These are phyloP conservation scores for Ceriops tagal DNA, from an alignment of 345 rosid species.

Conservation along the genomic window DNA sequence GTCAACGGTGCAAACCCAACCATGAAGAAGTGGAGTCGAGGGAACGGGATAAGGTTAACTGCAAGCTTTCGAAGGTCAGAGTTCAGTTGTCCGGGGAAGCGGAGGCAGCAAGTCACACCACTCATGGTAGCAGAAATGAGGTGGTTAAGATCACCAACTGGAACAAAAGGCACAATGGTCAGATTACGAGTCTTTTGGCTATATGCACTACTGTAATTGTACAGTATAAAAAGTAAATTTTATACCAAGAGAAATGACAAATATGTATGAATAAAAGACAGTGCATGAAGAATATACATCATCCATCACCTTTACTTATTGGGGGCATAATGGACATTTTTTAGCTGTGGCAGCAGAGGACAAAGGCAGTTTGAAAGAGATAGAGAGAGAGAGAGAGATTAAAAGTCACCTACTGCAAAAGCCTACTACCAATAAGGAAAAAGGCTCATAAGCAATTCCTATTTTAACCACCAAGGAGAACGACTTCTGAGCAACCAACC, in stretches of 20 bases:
- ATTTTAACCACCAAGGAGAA: neutral
- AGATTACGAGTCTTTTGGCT: neutral
- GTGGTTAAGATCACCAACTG: conserved; percentile 11
- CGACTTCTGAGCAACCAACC: neutral
- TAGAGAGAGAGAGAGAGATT: neutral
- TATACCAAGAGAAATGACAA: no score
- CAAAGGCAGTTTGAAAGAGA: neutral
- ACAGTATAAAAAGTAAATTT: no score
- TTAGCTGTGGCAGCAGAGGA: no score
- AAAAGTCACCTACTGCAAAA: neutral
- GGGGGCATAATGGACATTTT: no score
- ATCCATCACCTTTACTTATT: no score
- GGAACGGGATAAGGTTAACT: neutral
- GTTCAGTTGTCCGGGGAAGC: conserved; percentile 6
- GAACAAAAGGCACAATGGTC: neutral
- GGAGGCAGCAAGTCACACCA: conserved; percentile 7
- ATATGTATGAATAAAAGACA: no score
- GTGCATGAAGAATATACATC: no score
- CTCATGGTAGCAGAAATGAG: conserved; percentile 8
- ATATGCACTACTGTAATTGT: neutral
- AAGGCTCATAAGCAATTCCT: neutral
- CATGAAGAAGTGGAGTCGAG: conserved; percentile 5
- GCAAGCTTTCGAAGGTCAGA: conserved; percentile 5
- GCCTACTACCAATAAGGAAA: neutral
- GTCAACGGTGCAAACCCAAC: conserved; percentile 4